A percentile compares a stretch with the other conserved stretches of the same genome.
Conservation (phyloP, 495 filamentous ascomycete genomes). For the Venustampulla echinocandica region DNA sequence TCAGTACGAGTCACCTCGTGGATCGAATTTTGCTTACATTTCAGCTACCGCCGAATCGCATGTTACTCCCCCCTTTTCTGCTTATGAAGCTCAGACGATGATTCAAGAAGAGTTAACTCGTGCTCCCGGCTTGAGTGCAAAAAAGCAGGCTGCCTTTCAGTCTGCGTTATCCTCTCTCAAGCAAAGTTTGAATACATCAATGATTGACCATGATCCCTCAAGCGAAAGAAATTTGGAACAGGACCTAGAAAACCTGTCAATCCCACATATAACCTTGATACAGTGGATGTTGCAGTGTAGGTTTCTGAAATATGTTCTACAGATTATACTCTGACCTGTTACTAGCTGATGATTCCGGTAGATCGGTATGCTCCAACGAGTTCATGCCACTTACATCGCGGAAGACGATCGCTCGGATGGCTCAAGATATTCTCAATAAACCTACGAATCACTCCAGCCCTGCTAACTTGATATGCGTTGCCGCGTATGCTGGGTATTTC, state of each 20-base stretch:
- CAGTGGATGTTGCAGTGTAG: constrained; percentile 16
- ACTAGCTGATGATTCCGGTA: not conserved
- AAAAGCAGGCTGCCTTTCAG: not conserved
- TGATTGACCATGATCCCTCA: not conserved
- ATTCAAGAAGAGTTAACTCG: constrained; percentile 8
- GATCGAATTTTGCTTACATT: not conserved
- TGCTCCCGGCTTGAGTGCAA: not conserved
- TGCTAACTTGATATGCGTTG: constrained; percentile 5
- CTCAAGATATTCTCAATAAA: not conserved
- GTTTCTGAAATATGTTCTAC: too few relatives aligned
- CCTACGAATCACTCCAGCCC: not conserved
- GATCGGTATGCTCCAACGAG: constrained; percentile 1
- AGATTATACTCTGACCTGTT: too few relatives aligned
- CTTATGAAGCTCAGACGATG: constrained; percentile 2
- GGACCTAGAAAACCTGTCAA: not conserved
- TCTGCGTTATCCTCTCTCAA: constrained; percentile 3
- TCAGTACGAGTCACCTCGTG: not conserved
- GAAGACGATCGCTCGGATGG: constrained; percentile 3
- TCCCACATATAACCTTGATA: constrained; percentile 3
- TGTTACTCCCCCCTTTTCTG: not conserved
- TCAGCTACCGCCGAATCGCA: not conserved
- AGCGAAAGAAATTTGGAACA: not conserved
- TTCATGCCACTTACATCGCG: constrained; percentile 11
- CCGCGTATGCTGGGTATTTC: constrained; percentile 10
- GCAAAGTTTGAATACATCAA: constrained; percentile 1